Evolutionary conservation across 495 filamentous ascomycete species (phyloP).

Genomic region (Penicillium flavigenum): DNA sequence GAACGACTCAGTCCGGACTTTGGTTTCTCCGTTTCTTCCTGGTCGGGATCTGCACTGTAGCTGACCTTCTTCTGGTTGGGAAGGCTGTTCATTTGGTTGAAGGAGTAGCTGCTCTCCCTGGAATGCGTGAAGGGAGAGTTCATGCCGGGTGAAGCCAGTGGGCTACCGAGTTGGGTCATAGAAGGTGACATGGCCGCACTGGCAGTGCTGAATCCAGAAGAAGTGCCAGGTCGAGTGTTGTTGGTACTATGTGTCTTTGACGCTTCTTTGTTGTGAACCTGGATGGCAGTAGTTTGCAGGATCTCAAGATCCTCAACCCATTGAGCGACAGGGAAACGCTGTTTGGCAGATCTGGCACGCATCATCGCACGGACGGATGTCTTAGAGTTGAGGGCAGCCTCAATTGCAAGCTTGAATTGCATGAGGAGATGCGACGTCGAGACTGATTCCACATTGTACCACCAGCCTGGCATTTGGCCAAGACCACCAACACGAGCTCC

Average conservation of each 20-base stretch:
- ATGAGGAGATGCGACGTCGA: constrained; percentile 66
- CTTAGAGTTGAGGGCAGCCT: constrained; percentile 63
- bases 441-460: constrained; percentile 69
- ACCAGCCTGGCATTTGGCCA: constrained; percentile 75
- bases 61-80: constrained; percentile 46
- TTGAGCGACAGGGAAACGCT: constrained; percentile 72
- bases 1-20: constrained; percentile 41
- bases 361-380: constrained; percentile 59
- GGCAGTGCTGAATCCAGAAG: constrained; percentile 38
- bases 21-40: constrained; percentile 36
- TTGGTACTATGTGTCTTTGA: constrained; percentile 37
- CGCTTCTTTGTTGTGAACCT: constrained; percentile 43
- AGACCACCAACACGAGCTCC: constrained; percentile 65
- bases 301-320: constrained; percentile 65
- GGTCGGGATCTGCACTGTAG: constrained; percentile 43
- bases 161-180: constrained; percentile 25
- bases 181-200: constrained; percentile 29
- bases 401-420: constrained; percentile 71
- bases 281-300: constrained; percentile 57
- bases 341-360: constrained; percentile 70
- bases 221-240: constrained; percentile 33
- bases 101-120: constrained; percentile 28
- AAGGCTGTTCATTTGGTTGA: constrained; percentile 48
- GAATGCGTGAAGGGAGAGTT: constrained; percentile 31
- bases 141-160: constrained; percentile 45